Percentiles rank a stretch among this genome's conserved stretches.
Conservation (phyloP, 306 rosid species). For the Mimosa bimucronata region DNA sequence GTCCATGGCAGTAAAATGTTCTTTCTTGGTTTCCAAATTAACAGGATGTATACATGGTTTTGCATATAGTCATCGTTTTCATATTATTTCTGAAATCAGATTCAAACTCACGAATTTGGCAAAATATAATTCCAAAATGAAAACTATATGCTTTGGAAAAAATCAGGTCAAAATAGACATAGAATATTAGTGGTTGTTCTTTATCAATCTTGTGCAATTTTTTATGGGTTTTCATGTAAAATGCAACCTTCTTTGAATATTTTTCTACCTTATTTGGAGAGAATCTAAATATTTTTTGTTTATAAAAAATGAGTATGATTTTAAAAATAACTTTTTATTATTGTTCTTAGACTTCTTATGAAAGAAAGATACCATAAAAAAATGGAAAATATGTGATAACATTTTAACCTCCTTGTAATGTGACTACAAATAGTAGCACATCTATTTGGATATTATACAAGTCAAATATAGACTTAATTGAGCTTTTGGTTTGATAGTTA, state of each 20-base stretch:
- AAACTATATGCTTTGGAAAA: not conserved
- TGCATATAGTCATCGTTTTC: not conserved
- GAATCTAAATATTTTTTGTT: no score
- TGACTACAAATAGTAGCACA: no score
- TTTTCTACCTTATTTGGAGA: not conserved
- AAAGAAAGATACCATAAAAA: not conserved
- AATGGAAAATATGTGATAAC: no score
- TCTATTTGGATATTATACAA: no score
- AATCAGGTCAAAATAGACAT: not conserved
- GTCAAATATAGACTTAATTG: no score
- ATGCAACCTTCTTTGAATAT: not conserved
- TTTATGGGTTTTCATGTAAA: not conserved
- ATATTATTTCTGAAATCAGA: not conserved
- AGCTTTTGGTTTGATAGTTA: no score
- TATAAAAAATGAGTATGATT: not conserved
- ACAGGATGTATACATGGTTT: not conserved
- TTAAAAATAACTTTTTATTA: no score
- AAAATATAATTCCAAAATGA: not conserved
- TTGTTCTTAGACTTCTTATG: no score
- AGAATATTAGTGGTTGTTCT: not conserved
- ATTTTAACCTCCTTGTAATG: no score
- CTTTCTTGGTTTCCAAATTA: not conserved
- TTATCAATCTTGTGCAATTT: not conserved
- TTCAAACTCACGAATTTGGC: not conserved
- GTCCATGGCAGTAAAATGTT: conserved; percentile 13